Base-by-base conservation (phyloP, 2,329 filamentous ascomycete genomes). In the Xylariaceae sp. region DNA sequence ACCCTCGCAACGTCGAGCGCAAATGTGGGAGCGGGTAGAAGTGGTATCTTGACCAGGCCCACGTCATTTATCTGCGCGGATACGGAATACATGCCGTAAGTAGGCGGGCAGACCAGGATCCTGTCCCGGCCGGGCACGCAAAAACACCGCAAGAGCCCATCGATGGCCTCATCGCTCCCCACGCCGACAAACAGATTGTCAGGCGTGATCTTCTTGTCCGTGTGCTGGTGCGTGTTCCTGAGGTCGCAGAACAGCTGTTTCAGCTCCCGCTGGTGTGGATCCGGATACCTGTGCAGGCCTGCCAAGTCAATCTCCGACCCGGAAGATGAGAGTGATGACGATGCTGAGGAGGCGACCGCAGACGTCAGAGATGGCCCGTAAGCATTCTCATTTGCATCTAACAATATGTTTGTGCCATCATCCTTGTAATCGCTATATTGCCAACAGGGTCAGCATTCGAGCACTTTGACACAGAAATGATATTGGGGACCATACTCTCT, bases 371-470 rank as follows among this genome's bases (percentile, higher is more conserved):
- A 87, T 0, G 94, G 92, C 0, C 94, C 94, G 66, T 87, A 96
- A 55, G 94, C 91, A 68, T 99, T 99, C 75, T 99, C 94, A 67
- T 99, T 99, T 64, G 94, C 94, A 70, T 99, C 94, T 61, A 99
- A 87, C 49, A 99, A 86, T 65, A 97, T 85, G 68, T 97, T 97
- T 55, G 85, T 92, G 63, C 94, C 94, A 69, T 99, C 88, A 71
- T 99, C 92, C 76, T 99, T 96, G 81, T 99, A 97, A 80, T 99
- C 94, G 76, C 90, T 95, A 68, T 47, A 45, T 67, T 47, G 9
- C n/a, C n/a, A n/a, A 2, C 64, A 61, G 63, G 68, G 61, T 75
- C 62, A 71, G 61, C 61, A 53, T 37, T 47, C 51, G 30, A 2
- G 51, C n/a, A 32, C 21, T 43, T 13, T 10, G 36, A 16, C 2